A percentile compares a stretch with the other conserved stretches of the same genome.
phyloP scores from a whole-genome alignment of 2,329 filamentous ascomycete genomes.

The Stachybotrys chartarum region DNA sequence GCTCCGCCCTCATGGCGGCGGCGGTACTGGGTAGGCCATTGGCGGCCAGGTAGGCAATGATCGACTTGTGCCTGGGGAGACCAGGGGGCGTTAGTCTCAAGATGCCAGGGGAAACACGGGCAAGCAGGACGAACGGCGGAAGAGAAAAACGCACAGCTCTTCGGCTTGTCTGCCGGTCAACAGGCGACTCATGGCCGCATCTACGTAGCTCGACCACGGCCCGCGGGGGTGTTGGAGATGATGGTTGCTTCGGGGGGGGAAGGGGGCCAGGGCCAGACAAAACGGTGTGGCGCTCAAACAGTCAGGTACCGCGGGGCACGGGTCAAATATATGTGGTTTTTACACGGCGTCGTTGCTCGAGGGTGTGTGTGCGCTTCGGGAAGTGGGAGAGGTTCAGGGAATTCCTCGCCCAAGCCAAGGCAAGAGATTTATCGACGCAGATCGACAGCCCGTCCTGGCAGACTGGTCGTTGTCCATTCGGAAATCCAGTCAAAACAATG shows the following conservation, averaged over 20 bases:
- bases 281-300: background rate
- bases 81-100: background rate
- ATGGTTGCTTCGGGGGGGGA: background rate
- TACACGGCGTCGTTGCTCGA: background rate
- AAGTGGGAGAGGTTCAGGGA: background rate
- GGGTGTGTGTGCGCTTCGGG: background rate
- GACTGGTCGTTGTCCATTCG: background rate
- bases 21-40: conserved; percentile 65
- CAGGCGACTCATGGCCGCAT: conserved; percentile 57
- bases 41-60: conserved; percentile 79
- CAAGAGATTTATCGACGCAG: background rate
- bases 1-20: conserved; percentile 66
- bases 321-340: background rate
- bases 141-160: conserved; percentile 62
- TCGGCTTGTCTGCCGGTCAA: conserved; percentile 77
- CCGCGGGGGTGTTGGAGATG: too few species aligned
- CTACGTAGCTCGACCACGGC: background rate
- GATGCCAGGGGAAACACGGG: background rate
- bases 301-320: background rate
- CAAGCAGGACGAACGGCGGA: background rate
- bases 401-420: background rate
- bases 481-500: background rate
- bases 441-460: background rate
- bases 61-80: conserved; percentile 73
- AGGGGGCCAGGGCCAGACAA: too few species aligned